Evolutionary conservation across 1,139 yeast genomes (phyloP).

Genomic region (Scheffersomyces cryptocercus): DNA sequence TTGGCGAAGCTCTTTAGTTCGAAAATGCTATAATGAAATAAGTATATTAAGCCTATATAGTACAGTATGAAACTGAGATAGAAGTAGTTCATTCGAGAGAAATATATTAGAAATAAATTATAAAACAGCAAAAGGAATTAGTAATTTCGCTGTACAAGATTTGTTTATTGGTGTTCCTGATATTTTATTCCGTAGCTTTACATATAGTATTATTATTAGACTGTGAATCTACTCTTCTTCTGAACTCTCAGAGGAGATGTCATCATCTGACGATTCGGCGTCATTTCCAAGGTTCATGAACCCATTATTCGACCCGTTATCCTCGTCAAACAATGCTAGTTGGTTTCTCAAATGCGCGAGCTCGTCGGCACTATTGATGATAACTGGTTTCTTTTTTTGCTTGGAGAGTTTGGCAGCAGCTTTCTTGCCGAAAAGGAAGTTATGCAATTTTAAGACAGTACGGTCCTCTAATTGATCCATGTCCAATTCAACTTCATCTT

Average conservation of each 20-base stretch:
- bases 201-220: background rate
- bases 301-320: conserved; percentile 23
- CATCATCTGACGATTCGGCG: conserved; percentile 33
- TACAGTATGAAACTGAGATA: conserved; percentile 7
- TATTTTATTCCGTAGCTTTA: background rate
- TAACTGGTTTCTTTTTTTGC: conserved; percentile 54
- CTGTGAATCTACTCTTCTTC: conserved; percentile 56
- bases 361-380: conserved; percentile 62
- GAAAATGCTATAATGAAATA: too few species aligned
- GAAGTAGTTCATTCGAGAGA: background rate
- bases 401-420: conserved; percentile 32
- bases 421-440: conserved; percentile 67
- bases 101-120: background rate
- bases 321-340: conserved; percentile 72
- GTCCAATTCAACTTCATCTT: conserved; percentile 88
- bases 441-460: conserved; percentile 81
- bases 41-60: conserved; percentile 1
- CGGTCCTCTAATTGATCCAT: conserved; percentile 89
- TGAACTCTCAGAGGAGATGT: conserved; percentile 57
- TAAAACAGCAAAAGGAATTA: too few species aligned
- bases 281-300: conserved; percentile 30
- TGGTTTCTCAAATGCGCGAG: conserved; percentile 84
- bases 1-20: too few species aligned
- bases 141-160: background rate
- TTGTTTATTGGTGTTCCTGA: background rate